Percentiles rank a stretch among this genome's conserved stretches.
phyloP scores from a whole-genome alignment of 305 asterid genomes.

The Solanum hybrid region DNA sequence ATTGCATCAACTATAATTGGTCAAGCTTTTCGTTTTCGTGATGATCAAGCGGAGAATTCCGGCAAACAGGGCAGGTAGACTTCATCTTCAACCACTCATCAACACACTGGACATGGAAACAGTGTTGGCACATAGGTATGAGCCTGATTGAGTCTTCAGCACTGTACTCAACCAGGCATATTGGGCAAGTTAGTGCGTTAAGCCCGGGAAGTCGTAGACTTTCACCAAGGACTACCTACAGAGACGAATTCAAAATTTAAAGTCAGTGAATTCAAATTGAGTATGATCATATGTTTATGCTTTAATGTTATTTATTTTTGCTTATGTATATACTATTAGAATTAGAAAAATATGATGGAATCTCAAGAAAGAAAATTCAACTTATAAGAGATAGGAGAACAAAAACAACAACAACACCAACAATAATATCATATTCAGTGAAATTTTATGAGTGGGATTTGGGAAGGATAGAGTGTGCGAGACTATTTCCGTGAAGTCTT shows the following conservation, averaged over 20 bases:
- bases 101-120: slow-evolving; percentile 18
- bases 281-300: neutral
- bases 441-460: neutral
- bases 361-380: neutral
- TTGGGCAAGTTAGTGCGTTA: slow-evolving; percentile 9
- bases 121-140: slow-evolving; percentile 15
- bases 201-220: slow-evolving; percentile 14
- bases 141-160: slow-evolving; percentile 11
- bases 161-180: slow-evolving; percentile 17
- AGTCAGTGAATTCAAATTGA: neutral
- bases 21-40: neutral
- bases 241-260: neutral
- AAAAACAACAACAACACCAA: neutral
- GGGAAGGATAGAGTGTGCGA: neutral
- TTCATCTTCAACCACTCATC: slow-evolving; percentile 21
- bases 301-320: neutral
- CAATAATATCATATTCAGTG: neutral
- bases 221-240: neutral
- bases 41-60: neutral
- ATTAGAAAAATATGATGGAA: neutral
- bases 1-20: neutral
- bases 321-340: neutral
- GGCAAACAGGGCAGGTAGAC: slow-evolving; percentile 20
- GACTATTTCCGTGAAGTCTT: neutral
- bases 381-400: neutral